Percentiles rank a stretch among this genome's conserved stretches.
Evolutionary conservation across 306 rosid species (phyloP).

Genomic region (Cicer pinnatifidum): DNA sequence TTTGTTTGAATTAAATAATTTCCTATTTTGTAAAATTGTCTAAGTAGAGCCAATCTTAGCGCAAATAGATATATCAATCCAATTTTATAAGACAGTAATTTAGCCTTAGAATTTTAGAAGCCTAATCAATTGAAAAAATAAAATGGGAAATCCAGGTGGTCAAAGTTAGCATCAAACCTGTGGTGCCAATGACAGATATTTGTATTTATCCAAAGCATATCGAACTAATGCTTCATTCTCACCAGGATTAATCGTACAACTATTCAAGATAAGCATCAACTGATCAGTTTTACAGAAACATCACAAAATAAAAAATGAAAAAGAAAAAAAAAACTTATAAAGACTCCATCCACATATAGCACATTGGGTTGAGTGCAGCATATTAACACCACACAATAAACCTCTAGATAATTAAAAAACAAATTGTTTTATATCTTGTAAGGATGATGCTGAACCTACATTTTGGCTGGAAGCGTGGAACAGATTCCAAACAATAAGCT

Average conservation of each 20-base stretch:
- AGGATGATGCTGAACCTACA: neutral
- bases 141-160: slow-evolving; percentile 3
- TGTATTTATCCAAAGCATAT: slow-evolving; percentile 88
- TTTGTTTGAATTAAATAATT: neutral
- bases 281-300: slow-evolving; percentile 38
- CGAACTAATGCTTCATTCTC: slow-evolving; percentile 97
- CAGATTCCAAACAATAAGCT: slow-evolving; percentile 6
- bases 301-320: neutral
- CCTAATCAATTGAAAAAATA: slow-evolving; percentile 27
- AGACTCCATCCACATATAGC: neutral
- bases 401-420: neutral
- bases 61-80: slow-evolving; percentile 20
- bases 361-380: slow-evolving; percentile 1
- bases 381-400: slow-evolving; percentile 8
- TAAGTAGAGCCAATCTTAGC: slow-evolving; percentile 26
- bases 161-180: slow-evolving; percentile 65
- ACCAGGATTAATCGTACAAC: slow-evolving; percentile 96
- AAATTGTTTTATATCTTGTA: neutral
- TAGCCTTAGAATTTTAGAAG: slow-evolving; percentile 34
- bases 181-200: slow-evolving; percentile 73
- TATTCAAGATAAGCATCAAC: slow-evolving; percentile 39
- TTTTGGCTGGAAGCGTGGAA: neutral
- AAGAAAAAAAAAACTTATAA: neutral
- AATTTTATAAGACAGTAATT: neutral
- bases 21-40: slow-evolving; percentile 8